Base-by-base conservation (phyloP, 495 filamentous ascomycete species). In the Articulospora tetracladia region DNA sequence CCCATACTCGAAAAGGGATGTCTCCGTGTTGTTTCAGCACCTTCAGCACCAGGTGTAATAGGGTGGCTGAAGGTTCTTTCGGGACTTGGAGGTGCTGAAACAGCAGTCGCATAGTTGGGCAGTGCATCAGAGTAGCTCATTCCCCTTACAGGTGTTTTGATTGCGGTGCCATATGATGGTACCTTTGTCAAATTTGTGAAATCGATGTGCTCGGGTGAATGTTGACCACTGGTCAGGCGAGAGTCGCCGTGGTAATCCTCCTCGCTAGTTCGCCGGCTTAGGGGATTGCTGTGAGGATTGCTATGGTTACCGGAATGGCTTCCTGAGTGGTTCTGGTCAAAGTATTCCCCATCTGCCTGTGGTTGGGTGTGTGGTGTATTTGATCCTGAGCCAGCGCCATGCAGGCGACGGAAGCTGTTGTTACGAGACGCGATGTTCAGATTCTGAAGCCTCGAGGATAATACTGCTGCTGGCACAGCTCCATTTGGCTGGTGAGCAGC, bases 101-200 rank as follows among this genome's bases (percentile, higher is more conserved):
- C 73, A 11, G 77, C 81, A 13, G 73, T 66, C 24, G 77, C 69
- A 67, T 86, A 86, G 55, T 77, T 77, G 1, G 83, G 83, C 25
- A 86, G 71, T 2, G 71, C 70, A 44, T 78, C 62, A 15, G 57
- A 39, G 55, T 68, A 80, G 46, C 66, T 75, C 15, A 77, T 77
- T 26, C 69, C 73, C 41, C 79, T 78, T 17, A 83, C 73, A 11
- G 81, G 79, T 0, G 84, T 77, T 48, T 79, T 83, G 19, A 92
- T 78, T 0, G 91, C 91, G 13, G 91, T 93, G 3, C 81, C 76
- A 69, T 96, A 96, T 53, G 87, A 91, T 3, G 91, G 91, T 8
- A 94, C 89, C 53, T 86, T 88, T 64, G 80, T 87, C 20, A 93
- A 74, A 63, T 88, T 83, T 24, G 78, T 72, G 55, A 78, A 84